These are phyloP conservation scores for Scleroderma citrinum DNA, from an alignment of 768 basidiomycete species.

Conservation along the genomic window DNA sequence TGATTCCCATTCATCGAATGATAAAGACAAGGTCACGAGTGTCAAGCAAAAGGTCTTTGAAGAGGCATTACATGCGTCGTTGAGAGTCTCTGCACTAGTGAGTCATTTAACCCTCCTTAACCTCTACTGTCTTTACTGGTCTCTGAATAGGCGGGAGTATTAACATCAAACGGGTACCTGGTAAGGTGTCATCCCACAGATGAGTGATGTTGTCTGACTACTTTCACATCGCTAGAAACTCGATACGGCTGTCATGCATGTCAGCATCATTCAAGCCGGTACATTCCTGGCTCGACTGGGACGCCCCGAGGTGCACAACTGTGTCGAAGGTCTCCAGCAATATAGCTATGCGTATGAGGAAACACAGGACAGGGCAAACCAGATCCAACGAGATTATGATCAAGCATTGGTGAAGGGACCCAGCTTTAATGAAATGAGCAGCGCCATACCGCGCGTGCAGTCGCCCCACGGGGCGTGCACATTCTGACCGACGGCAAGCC, in stretches of 20 bases:
- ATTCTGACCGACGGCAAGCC: conserved; percentile 14
- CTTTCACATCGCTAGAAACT: conserved; percentile 43
- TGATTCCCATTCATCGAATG: conserved; percentile 25
- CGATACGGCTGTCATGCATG: conserved; percentile 87
- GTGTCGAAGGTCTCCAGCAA: conserved; percentile 81
- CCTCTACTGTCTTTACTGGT: background rate
- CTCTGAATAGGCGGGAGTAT: conserved; percentile 57
- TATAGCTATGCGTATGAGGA: conserved; percentile 87
- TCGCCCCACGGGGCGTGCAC: conserved; percentile 13
- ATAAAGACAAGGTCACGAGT: conserved; percentile 57
- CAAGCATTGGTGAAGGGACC: conserved; percentile 34
- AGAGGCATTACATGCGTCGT: conserved; percentile 79
- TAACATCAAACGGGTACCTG: conserved; percentile 85
- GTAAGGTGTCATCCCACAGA: conserved; percentile 34
- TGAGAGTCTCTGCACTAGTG: conserved; percentile 85
- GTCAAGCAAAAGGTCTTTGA: conserved; percentile 67
- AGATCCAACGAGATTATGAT: conserved; percentile 50
- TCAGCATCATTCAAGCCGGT: conserved; percentile 80
- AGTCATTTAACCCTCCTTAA: conserved; percentile 17
- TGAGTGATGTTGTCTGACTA: conserved; percentile 9
- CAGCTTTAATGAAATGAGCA: conserved; percentile 38
- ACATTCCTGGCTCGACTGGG: conserved; percentile 76
- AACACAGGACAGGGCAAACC: conserved; percentile 68
- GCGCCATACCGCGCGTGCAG: conserved; percentile 20
- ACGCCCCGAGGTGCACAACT: conserved; percentile 75